Evolutionary conservation across 768 basidiomycete species (phyloP), one percentile per base, ranked within the genome.

Genomic region (Phanerodontia chrysosporium): DNA sequence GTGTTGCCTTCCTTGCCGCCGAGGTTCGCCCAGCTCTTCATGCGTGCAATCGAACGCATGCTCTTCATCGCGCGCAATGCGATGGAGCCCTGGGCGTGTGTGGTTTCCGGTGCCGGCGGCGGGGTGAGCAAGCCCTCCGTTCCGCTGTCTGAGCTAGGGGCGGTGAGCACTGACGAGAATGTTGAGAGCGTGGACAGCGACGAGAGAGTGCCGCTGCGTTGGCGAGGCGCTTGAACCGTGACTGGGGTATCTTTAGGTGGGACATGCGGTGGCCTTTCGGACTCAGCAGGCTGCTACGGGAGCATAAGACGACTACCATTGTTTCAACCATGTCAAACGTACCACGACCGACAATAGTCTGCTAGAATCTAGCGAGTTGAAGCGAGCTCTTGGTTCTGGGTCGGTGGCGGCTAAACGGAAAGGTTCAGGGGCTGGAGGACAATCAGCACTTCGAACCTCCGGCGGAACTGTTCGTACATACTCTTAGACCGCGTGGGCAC

Each of bases 51-150:
- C 2, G 84, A 86, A 27, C 85, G 78, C 63, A 93, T 84, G 14
- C 85, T 87, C 45, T 86, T 78, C 75, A 92, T 92, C 4, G 90
- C 90, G 5, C 90, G 82, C 28, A 92, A 58, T 0, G 90, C 90
- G 45, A 92, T 88, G 0, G 87, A 90, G 29, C 80, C 83, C 28
- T 81, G 80, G 52, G 65, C 35, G 21, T 49, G 62, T 42, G 51
- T 13, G 32, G 32, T 13, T 7, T 13, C 7, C 32, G 32, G 32
- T 35, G 32, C 51, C 36, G 39, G 39, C 24, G 46, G 30, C 24
- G 64, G 58, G 0, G 65, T 55, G 22, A 70, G 67, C n/a, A 66
- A 45, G 9, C 36, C 57, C 1, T 39, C 35, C 13, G 49, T 13
- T 6, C 49, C 29, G 30, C 21, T 6, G 2, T 51, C 49, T 14